phyloP scores from a whole-genome alignment of 805 yeast genomes.

The Yamadazyma philogaea region DNA sequence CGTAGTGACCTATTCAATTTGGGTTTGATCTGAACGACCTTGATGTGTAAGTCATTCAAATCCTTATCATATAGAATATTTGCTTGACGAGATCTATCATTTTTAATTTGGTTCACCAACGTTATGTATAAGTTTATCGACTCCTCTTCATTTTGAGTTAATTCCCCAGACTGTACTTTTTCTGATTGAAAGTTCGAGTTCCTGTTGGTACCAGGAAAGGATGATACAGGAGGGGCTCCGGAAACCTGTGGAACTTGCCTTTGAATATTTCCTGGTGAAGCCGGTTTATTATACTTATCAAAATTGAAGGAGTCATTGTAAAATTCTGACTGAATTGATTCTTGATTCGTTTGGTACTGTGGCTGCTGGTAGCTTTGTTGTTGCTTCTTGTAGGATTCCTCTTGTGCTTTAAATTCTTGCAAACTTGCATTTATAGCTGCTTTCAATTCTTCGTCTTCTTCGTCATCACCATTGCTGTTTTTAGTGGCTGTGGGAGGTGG shows the following conservation, averaged over 20 bases:
- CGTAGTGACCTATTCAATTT: constrained; percentile 61
- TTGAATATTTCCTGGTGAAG: neutral
- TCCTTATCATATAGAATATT: constrained; percentile 44
- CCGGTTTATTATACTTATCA: constrained; percentile 2
- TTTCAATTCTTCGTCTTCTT: constrained; percentile 78
- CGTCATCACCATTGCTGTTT: constrained; percentile 25
- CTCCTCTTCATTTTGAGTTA: constrained; percentile 65
- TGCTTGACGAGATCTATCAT: constrained; percentile 42
- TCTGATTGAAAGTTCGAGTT: neutral
- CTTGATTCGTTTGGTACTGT: constrained; percentile 15
- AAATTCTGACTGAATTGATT: constrained; percentile 21
- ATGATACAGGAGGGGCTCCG: constrained; percentile 1
- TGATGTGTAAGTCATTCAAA: constrained; percentile 56
- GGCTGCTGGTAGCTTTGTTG: constrained; percentile 13
- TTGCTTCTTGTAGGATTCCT: constrained; percentile 15
- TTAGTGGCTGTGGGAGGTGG: constrained; percentile 21
- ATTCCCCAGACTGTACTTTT: constrained; percentile 22
- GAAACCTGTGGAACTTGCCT: neutral
- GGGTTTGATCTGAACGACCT: constrained; percentile 62
- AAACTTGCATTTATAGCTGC: constrained; percentile 94
- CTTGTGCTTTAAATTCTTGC: constrained; percentile 56
- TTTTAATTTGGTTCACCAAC: constrained; percentile 52
- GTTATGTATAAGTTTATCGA: constrained; percentile 66
- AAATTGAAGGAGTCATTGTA: constrained; percentile 29
- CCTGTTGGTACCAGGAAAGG: neutral